A percentile compares a stretch with the other conserved stretches of the same genome.
Evolutionary conservation across 371 early-diverging fungal species (phyloP).

Genomic region (Mortierella sp.): DNA sequence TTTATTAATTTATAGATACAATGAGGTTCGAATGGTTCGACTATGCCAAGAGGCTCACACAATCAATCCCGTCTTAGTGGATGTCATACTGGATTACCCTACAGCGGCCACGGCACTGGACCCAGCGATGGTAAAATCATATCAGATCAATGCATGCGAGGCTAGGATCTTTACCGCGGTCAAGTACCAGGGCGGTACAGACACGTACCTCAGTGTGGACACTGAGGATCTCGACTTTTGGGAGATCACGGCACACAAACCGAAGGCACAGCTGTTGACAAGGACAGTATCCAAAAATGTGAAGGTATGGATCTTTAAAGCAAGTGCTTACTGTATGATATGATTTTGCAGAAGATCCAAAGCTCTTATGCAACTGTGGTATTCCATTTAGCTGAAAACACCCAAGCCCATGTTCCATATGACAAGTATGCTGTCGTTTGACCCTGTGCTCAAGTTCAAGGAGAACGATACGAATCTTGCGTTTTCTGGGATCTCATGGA

Average conservation of each 20-base stretch:
- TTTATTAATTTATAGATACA: neutral
- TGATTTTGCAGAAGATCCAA: too few species aligned
- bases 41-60: too few species aligned
- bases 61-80: too few species aligned
- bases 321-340: too few species aligned
- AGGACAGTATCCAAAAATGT: conserved; percentile 63
- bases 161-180: conserved; percentile 68
- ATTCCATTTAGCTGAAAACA: conserved; percentile 33
- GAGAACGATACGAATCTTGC: conserved; percentile 65
- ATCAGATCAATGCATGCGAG: conserved; percentile 63
- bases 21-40: neutral
- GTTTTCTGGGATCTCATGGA: conserved; percentile 62
- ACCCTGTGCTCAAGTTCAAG: conserved; percentile 59
- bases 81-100: conserved; percentile 52
- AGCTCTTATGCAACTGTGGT: too few species aligned
- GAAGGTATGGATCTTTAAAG: too few species aligned
- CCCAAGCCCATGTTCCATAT: conserved; percentile 63
- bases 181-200: conserved; percentile 64
- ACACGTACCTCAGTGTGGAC: conserved; percentile 67
- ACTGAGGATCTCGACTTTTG: conserved; percentile 63
- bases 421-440: conserved; percentile 58
- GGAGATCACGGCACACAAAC: conserved; percentile 56
- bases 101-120: conserved; percentile 26
- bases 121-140: conserved; percentile 46
- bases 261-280: conserved; percentile 53